These are phyloP conservation scores for Phycomyces blakesleeanus DNA, from an alignment of 192 early-diverging fungal species.

Conservation along the genomic window DNA sequence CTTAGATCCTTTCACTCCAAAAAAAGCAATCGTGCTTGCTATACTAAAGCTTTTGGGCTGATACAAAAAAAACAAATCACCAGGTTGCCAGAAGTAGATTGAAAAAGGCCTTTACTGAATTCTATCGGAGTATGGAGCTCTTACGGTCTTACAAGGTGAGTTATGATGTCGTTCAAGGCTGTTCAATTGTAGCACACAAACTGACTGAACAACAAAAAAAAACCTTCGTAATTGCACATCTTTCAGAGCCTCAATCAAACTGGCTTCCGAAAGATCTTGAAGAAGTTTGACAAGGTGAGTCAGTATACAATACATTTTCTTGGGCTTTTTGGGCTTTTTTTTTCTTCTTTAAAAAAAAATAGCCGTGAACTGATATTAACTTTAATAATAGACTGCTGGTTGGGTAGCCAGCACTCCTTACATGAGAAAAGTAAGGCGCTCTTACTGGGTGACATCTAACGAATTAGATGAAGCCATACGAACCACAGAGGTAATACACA, in stretches of 20 bases:
- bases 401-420: constrained; percentile 35
- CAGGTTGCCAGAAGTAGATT: constrained; percentile 44
- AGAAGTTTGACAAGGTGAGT: constrained; percentile 70
- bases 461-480: constrained; percentile 44
- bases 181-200: neutral
- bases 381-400: constrained; percentile 33
- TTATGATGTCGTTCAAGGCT: neutral
- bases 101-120: constrained; percentile 67
- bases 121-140: constrained; percentile 67
- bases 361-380: neutral
- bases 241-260: constrained; percentile 46
- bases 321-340: neutral
- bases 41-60: neutral
- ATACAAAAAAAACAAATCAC: neutral
- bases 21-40: neutral
- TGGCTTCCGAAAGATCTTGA: constrained; percentile 68
- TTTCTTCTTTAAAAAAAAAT: neutral
- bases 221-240: neutral
- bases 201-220: neutral
- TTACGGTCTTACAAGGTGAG: constrained; percentile 61
- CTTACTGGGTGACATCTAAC: constrained; percentile 53
- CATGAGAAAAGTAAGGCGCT: constrained; percentile 38
- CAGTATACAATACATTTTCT: neutral
- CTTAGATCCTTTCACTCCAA: no score
- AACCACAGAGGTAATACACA: constrained; percentile 47